Percentiles rank a stretch among this genome's conserved stretches.
phyloP scores from a whole-genome alignment of 208 protist species.

The Blechomonas ayalai region DNA sequence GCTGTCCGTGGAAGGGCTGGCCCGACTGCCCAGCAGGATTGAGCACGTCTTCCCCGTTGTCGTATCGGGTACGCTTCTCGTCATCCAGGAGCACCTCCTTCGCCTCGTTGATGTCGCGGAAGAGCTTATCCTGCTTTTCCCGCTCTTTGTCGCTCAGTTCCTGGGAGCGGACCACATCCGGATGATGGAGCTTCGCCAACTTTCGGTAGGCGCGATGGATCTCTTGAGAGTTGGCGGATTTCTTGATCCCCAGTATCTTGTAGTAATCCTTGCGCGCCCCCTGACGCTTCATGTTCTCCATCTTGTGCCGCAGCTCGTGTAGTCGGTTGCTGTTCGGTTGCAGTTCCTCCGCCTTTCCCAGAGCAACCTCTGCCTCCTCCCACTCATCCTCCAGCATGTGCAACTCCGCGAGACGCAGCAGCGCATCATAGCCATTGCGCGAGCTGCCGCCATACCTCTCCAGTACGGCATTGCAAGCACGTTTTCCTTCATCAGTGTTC shows the following conservation, averaged over 20 bases:
- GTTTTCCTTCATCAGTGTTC: conserved; percentile 39
- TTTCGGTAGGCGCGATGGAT: conserved; percentile 89
- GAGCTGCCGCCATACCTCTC: conserved; percentile 29
- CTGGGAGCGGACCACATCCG: conserved; percentile 81
- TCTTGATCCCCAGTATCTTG: conserved; percentile 86
- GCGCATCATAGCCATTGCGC: conserved; percentile 28
- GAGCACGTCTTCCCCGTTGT: conserved; percentile 83
- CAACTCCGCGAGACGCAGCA: conserved; percentile 65
- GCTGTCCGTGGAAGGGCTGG: conserved; percentile 60
- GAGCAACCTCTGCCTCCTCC: conserved; percentile 39
- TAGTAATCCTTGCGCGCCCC: conserved; percentile 87
- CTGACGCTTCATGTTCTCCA: conserved; percentile 48
- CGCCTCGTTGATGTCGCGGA: conserved; percentile 89
- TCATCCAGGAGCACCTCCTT: conserved; percentile 87
- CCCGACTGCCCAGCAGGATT: conserved; percentile 56
- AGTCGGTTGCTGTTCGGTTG: conserved; percentile 20
- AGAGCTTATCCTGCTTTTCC: conserved; percentile 57
- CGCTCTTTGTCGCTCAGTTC: conserved; percentile 58
- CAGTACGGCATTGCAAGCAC: conserved; percentile 36
- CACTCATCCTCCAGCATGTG: conserved; percentile 74
- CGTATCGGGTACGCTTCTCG: conserved; percentile 82
- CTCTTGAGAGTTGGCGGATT: conserved; percentile 60
- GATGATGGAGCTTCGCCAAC: conserved; percentile 82
- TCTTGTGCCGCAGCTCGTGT: conserved; percentile 16
- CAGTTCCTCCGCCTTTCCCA: conserved; percentile 26